Evolutionary conservation across 352 stramenopile species (phyloP).

Genomic region (Thalassiosira exigua): DNA sequence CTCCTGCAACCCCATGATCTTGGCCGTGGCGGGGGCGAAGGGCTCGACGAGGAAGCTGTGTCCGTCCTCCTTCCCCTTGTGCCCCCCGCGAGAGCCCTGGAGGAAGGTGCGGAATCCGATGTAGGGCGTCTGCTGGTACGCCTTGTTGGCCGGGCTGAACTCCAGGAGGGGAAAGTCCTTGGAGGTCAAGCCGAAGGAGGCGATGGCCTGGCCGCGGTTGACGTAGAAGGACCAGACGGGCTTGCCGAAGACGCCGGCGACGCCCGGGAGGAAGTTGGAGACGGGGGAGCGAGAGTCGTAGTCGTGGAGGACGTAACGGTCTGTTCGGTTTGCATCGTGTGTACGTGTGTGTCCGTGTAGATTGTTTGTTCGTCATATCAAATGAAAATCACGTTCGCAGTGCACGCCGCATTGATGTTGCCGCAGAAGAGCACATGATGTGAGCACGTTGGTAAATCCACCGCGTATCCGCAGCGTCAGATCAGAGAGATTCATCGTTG

Average conservation of each 20-base stretch:
- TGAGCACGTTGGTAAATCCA: no score
- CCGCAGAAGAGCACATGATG: no score
- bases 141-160: slow-evolving; percentile 86
- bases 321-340: no score
- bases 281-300: slow-evolving; percentile 83
- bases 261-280: slow-evolving; percentile 82
- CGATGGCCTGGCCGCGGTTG: slow-evolving; percentile 82
- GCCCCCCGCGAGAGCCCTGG: slow-evolving; percentile 49
- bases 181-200: slow-evolving; percentile 82
- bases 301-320: slow-evolving; percentile 79
- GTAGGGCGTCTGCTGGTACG: slow-evolving; percentile 83
- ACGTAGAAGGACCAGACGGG: slow-evolving; percentile 85
- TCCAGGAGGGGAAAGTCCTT: slow-evolving; percentile 86
- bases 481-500: no score
- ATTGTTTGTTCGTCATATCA: no score
- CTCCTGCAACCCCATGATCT: slow-evolving; percentile 26
- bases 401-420: no score
- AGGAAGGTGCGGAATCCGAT: slow-evolving; percentile 87
- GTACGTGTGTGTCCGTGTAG: no score
- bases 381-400: no score
- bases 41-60: slow-evolving; percentile 70
- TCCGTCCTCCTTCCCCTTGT: slow-evolving; percentile 17
- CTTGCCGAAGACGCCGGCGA: slow-evolving; percentile 80
- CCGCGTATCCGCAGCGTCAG: no score
- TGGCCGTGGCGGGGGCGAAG: slow-evolving; percentile 65